Evolutionary conservation across 805 yeast genomes (phyloP).

Genomic region (Cyberlindnera euphorbiiphila): DNA sequence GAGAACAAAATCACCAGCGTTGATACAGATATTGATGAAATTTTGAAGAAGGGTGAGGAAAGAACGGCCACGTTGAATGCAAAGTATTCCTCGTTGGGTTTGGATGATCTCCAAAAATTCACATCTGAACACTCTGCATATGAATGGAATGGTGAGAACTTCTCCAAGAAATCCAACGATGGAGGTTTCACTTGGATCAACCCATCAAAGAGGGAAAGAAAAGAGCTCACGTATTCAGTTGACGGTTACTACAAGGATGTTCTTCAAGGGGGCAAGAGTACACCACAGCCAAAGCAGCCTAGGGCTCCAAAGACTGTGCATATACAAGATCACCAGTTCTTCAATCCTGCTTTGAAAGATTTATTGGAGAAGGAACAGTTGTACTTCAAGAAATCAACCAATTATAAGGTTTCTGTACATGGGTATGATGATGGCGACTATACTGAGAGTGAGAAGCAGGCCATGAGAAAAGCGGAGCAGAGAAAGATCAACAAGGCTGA

Average conservation of each 20-base stretch:
- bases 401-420: conserved; percentile 52
- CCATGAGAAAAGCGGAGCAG: conserved; percentile 37
- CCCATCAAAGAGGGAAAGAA: conserved; percentile 71
- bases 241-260: conserved; percentile 77
- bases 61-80: conserved; percentile 77
- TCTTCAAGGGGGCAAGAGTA: conserved; percentile 36
- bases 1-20: conserved; percentile 39
- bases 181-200: conserved; percentile 59
- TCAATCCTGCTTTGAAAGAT: conserved; percentile 48
- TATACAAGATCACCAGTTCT: conserved; percentile 74
- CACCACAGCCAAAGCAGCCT: conserved; percentile 41
- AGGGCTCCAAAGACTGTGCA: conserved; percentile 62
- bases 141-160: conserved; percentile 92
- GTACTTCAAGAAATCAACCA: conserved; percentile 55
- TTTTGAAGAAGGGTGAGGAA: conserved; percentile 74
- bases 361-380: conserved; percentile 63
- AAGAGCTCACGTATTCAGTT: conserved; percentile 72
- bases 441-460: conserved; percentile 10
- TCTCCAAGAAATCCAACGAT: conserved; percentile 39
- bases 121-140: conserved; percentile 86
- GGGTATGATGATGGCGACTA: conserved; percentile 51
- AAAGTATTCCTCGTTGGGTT: conserved; percentile 79
- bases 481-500: conserved; percentile 51
- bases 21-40: conserved; percentile 75
- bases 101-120: conserved; percentile 91